Evolutionary conservation across 2,329 filamentous ascomycete genomes (phyloP), one percentile per base, ranked within the genome.

Genomic region (Pleomassaria siparia): DNA sequence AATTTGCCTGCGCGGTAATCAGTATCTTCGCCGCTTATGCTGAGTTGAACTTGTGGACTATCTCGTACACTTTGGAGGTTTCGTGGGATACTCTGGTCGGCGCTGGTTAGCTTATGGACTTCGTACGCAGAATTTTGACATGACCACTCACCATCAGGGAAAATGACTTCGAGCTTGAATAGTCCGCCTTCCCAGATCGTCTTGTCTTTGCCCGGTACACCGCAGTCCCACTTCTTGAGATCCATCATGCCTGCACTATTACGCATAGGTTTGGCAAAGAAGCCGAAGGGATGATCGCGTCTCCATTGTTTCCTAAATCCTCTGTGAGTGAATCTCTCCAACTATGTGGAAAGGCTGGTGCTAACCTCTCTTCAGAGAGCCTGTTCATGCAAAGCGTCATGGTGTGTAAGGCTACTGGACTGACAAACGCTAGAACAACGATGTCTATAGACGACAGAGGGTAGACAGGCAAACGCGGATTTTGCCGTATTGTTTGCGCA

Each of bases 121-220:
- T 28, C 10, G 22, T 16, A 32, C 6, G 15, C 35, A 35, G 41
- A 26, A 36, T 16, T 30, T 18, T 35, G 16, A 39, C 39, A 37
- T 46, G 16, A 9, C 6, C 72, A 74, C 4, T 26, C 20, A 94
- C 91, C 91, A 64, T 99, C 94, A 0, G 95, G 94, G 62, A 99
- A 99, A 10, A 82, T 84, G 62, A 99, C 87, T 48, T 88, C 90
- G 49, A 99, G 77, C 77, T 97, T 99, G 78, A 97, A 97, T 10
- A 96, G 76, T 1, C 94, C 94, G n/a, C 91, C 91, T 66, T 95
- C 91, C 94, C 94, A 99, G 18, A 97, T 85, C 0, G 95, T 99
- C 77, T 95, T 94, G 51, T 95, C 86, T 70, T 96, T 96, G 64
- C 95, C 94, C 3, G 94, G 94, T 35, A 99, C 88, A 35, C 91